Base-by-base conservation (phyloP, 2,329 filamentous ascomycete species). In the Dothideomycetidae sp. region DNA sequence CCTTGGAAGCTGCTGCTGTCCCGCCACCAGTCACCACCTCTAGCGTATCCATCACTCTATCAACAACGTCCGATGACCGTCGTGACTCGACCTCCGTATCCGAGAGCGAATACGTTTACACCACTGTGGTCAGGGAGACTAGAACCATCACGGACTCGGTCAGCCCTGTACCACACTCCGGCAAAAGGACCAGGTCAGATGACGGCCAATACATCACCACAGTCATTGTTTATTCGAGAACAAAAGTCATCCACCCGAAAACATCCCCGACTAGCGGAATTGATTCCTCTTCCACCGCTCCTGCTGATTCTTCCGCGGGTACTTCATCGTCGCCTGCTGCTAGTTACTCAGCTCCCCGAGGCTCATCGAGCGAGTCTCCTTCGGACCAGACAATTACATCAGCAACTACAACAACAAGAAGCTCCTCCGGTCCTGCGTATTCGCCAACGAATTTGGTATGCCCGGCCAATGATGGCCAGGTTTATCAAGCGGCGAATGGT, bases 401-500 rank as follows among this genome's bases (percentile, higher is more conserved):
- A n/a, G 17, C 16, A 16, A 26, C 36, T 11, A 18, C 36, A 28
- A 30, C 30, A 10, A 37, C 14, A 5, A 19, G 10, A 7, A 26
- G 26, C n/a, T 26, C 23, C 5, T 3, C 36, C 14, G n/a, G 13
- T 13, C 36, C 36, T 3, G 28, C 36, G n/a, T 38, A 21, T 15
- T 14, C 29, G 7, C 36, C 36, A 9, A 38, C 19, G 18, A 16
- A 17, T 10, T 29, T 38, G 5, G 16, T 18, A 5, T 38, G 36
- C 26, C 36, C 36, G 10, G 26, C 11, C 10, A 18, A 38, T 23
- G 19, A 38, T 17, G 30, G 36, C 12, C 19, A n/a, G 11, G 16
- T 38, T 17, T 38, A 38, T 31, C 21, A 11, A n/a, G 36, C 40
- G 4, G 48, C 49, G 2, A 42, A 44, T 31, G 44, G 44, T 32